phyloP scores from a whole-genome alignment of 2,329 filamentous ascomycete species.

The Colletotrichum endophyticum region DNA sequence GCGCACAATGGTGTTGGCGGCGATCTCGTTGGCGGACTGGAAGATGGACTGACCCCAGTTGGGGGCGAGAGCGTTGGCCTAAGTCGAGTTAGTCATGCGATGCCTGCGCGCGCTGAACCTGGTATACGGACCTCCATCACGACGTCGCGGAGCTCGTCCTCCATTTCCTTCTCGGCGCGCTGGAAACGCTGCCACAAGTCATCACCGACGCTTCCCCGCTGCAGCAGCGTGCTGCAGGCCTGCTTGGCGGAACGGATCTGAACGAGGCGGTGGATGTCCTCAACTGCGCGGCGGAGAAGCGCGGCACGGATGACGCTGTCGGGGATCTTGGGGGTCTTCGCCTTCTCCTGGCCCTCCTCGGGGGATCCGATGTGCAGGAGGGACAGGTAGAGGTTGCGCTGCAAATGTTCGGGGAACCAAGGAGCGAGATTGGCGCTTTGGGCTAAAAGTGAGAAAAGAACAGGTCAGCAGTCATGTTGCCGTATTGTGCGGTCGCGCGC shows the following conservation, averaged over 20 bases:
- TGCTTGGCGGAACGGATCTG: slow-evolving; percentile 88
- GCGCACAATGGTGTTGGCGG: slow-evolving; percentile 80
- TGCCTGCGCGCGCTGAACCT: not conserved
- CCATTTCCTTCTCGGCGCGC: slow-evolving; percentile 95
- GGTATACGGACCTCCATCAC: slow-evolving; percentile 76
- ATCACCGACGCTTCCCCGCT: slow-evolving; percentile 92
- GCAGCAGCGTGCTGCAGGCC: slow-evolving; percentile 81
- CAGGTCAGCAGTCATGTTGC: not conserved
- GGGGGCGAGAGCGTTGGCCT: slow-evolving; percentile 90
- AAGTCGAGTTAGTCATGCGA: not conserved
- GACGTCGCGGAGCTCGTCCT: slow-evolving; percentile 93
- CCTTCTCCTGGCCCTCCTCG: slow-evolving; percentile 67
- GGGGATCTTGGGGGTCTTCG: slow-evolving; percentile 75
- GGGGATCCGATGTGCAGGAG: slow-evolving; percentile 79
- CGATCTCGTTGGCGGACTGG: slow-evolving; percentile 96
- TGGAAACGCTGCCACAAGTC: slow-evolving; percentile 93
- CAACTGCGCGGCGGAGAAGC: slow-evolving; percentile 84
- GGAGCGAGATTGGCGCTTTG: slow-evolving; percentile 86
- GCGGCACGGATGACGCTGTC: slow-evolving; percentile 88
- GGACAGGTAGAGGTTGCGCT: slow-evolving; percentile 93
- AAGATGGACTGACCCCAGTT: slow-evolving; percentile 96
- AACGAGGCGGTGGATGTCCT: slow-evolving; percentile 92
- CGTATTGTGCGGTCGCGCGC: not conserved
- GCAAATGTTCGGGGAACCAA: slow-evolving; percentile 91
- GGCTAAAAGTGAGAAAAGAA: slow-evolving; percentile 48